These are phyloP conservation scores for Monosporascus sp. DNA, from an alignment of 2,329 filamentous ascomycete genomes.

Conservation along the genomic window DNA sequence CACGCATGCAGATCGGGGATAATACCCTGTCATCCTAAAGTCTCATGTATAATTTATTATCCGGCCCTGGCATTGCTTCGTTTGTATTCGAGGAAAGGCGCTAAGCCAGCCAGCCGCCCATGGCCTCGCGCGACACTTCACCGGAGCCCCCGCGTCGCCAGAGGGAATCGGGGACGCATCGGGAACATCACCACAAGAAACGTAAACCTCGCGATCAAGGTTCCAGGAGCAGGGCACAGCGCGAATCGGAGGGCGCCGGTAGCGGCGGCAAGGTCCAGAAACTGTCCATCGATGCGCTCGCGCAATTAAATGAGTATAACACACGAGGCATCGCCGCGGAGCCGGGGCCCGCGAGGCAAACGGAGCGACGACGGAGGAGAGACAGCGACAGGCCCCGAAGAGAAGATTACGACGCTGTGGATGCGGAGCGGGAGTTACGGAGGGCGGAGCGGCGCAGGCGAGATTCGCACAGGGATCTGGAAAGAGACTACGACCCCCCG, in stretches of 20 bases:
- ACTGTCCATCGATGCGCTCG: conserved; percentile 52
- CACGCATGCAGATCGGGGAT: neutral
- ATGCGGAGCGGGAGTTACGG: conserved; percentile 26
- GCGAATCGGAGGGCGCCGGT: conserved; percentile 29
- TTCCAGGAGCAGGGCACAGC: conserved; percentile 22
- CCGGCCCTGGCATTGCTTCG: too few relatives aligned
- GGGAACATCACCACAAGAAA: conserved; percentile 31
- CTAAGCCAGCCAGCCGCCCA: conserved; percentile 1
- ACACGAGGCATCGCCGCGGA: conserved; percentile 28
- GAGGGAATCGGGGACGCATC: conserved; percentile 19
- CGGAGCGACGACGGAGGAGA: conserved; percentile 34
- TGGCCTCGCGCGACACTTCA: conserved; percentile 27
- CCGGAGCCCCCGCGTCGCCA: conserved; percentile 17
- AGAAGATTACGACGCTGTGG: conserved; percentile 15
- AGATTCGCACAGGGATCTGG: conserved; percentile 11
- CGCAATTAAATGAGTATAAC: conserved; percentile 60
- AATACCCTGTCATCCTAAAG: too few relatives aligned
- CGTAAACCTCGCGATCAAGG: conserved; percentile 26
- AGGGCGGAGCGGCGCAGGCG: conserved; percentile 14
- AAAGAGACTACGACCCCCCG: conserved; percentile 13
- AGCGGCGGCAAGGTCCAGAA: conserved; percentile 19
- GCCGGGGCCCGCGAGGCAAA: conserved; percentile 35
- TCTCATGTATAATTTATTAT: too few relatives aligned
- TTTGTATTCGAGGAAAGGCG: too few relatives aligned
- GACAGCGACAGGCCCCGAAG: conserved; percentile 27